Conservation (phyloP, 139 green algal genomes). For the Ostreobium quekettii region DNA sequence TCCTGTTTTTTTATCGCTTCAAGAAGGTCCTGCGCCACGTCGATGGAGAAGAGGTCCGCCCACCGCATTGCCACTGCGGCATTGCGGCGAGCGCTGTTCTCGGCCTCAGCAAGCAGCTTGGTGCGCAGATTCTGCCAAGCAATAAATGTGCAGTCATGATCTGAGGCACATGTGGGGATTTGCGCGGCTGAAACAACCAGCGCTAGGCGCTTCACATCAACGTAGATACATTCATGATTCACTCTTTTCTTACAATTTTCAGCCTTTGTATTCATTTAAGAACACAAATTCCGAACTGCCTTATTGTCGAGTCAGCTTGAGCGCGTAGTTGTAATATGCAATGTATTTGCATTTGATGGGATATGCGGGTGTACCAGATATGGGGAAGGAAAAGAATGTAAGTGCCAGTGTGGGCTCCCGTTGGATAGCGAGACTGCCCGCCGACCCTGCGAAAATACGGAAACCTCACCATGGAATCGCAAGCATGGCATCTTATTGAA, state of each 20-base stretch:
- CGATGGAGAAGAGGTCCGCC: conserved; percentile 54
- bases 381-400: no score
- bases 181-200: background rate
- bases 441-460: no score
- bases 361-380: no score
- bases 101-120: conserved; percentile 65
- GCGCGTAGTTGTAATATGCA: no score
- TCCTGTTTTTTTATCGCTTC: conserved; percentile 55
- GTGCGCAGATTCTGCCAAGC: conserved; percentile 46
- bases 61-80: conserved; percentile 60
- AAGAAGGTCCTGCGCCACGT: conserved; percentile 56
- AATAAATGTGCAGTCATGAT: background rate
- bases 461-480: no score
- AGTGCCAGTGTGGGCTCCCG: no score
- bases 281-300: background rate
- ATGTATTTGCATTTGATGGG: no score
- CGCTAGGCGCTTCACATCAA: background rate
- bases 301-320: no score
- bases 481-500: no score
- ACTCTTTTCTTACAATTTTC: no score
- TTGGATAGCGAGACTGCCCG: no score
- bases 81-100: conserved; percentile 56
- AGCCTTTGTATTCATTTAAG: background rate
- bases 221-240: background rate
- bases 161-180: background rate